Evolutionary conservation across 192 early-diverging fungal species (phyloP).

Genomic region (Backusella sp.): DNA sequence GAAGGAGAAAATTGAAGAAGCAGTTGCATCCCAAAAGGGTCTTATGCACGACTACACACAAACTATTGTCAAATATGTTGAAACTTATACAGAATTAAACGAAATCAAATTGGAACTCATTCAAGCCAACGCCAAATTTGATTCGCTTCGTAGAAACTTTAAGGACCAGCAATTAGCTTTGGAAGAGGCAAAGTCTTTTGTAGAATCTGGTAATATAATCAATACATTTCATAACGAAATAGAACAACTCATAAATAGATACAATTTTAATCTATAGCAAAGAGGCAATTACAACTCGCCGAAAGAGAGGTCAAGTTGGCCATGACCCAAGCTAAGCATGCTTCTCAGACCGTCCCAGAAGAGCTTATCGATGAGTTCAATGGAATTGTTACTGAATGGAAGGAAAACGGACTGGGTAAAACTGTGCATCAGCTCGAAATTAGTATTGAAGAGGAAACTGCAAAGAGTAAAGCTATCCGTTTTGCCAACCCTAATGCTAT

Average conservation of each 20-base stretch:
- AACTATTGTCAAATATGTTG: neutral
- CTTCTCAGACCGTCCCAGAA: constrained; percentile 50
- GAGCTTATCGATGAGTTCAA: constrained; percentile 45
- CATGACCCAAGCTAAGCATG: constrained; percentile 51
- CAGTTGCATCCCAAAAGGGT: neutral
- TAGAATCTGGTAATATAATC: constrained; percentile 1
- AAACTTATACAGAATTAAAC: neutral
- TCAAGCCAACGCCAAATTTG: neutral
- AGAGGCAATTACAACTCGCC: neutral
- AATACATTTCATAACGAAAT: neutral
- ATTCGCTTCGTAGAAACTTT: neutral
- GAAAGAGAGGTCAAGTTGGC: constrained; percentile 47
- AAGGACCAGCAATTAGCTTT: constrained; percentile 11
- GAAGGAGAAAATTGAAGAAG: neutral
- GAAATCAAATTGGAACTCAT: neutral
- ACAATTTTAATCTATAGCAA: neutral
- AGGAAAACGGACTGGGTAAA: constrained; percentile 16
- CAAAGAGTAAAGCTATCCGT: constrained; percentile 54
- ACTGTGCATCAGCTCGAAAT: constrained; percentile 67
- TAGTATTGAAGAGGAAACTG: constrained; percentile 49
- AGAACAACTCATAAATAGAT: neutral
- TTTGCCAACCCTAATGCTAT: constrained; percentile 58
- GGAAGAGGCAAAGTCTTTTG: constrained; percentile 23
- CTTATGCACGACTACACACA: neutral
- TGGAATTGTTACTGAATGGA: constrained; percentile 35